Evolutionary conservation across 495 filamentous ascomycete genomes (phyloP).

Genomic region (Aspergillus sclerotiicarbonarius): DNA sequence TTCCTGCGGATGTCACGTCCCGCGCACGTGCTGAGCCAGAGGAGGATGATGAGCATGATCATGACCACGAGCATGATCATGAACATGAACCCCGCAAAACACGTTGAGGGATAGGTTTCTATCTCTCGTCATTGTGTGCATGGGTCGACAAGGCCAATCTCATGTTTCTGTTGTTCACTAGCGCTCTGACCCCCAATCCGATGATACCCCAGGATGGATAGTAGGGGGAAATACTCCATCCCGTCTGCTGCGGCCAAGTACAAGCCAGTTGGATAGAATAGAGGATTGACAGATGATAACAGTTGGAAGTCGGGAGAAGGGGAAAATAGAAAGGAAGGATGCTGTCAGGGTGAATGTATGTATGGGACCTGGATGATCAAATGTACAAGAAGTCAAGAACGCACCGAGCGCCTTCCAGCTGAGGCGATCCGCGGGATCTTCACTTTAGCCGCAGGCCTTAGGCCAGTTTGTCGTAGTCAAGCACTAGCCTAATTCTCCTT

Average conservation of each 20-base stretch:
- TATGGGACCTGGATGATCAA: too few relatives aligned
- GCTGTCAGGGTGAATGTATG: too few relatives aligned
- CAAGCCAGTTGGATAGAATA: not conserved
- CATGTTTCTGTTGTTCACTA: not conserved
- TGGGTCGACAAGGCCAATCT: not conserved
- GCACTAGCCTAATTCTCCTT: not conserved
- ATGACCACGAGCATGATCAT: constrained; percentile 41
- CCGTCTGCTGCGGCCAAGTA: not conserved
- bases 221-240: not conserved
- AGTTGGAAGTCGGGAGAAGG: too few relatives aligned
- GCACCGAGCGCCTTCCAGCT: too few relatives aligned
- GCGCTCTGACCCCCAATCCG: not conserved
- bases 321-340: too few relatives aligned
- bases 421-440: too few relatives aligned
- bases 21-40: constrained; percentile 67
- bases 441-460: not conserved
- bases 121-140: not conserved
- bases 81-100: constrained; percentile 29
- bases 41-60: constrained; percentile 32
- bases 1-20: constrained; percentile 61
- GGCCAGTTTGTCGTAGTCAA: not conserved
- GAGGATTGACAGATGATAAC: not conserved
- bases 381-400: too few relatives aligned
- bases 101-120: constrained; percentile 14
- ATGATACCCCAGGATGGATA: not conserved